Percentiles rank a stretch among this genome's conserved stretches.
Evolutionary conservation across 768 basidiomycete species (phyloP).

Genomic region (Trametes cingulata): DNA sequence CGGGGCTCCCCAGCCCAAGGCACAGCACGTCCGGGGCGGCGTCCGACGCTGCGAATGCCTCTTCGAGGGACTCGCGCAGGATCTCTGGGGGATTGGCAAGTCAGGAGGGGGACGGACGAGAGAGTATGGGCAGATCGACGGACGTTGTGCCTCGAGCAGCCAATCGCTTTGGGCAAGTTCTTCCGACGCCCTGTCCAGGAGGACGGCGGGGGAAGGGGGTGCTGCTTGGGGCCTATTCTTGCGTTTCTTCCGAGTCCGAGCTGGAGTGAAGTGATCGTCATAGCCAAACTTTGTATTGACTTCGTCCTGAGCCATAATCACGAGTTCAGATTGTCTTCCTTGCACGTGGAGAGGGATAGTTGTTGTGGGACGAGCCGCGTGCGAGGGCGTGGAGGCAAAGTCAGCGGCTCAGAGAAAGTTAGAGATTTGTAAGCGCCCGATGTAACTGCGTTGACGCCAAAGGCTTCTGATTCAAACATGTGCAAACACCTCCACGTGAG

Average conservation of each 20-base stretch:
- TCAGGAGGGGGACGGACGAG: constrained; percentile 14
- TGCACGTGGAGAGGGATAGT: not conserved
- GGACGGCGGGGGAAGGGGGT: constrained; percentile 37
- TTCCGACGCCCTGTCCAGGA: constrained; percentile 45
- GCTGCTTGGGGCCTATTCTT: constrained; percentile 39
- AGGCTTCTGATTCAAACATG: not conserved
- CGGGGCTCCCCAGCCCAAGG: constrained; percentile 76
- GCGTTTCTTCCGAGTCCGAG: constrained; percentile 54
- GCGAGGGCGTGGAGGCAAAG: not conserved
- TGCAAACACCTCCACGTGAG: not conserved
- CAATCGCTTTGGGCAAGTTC: constrained; percentile 53
- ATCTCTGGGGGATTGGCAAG: constrained; percentile 21
- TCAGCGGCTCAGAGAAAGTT: not conserved
- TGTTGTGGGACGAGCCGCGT: not conserved
- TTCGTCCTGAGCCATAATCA: not conserved
- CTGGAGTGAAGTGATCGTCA: constrained; percentile 54
- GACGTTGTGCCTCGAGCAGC: constrained; percentile 58
- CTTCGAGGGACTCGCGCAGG: constrained; percentile 27
- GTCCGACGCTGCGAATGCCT: constrained; percentile 18
- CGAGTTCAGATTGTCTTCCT: not conserved
- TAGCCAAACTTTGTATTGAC: constrained; percentile 37
- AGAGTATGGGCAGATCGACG: constrained; percentile 31
- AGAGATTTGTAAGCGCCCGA: not conserved
- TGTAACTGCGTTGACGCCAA: not conserved
- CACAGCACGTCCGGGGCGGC: constrained; percentile 49